phyloP scores from a whole-genome alignment of 129 eudicot species.

The Arctium minus region DNA sequence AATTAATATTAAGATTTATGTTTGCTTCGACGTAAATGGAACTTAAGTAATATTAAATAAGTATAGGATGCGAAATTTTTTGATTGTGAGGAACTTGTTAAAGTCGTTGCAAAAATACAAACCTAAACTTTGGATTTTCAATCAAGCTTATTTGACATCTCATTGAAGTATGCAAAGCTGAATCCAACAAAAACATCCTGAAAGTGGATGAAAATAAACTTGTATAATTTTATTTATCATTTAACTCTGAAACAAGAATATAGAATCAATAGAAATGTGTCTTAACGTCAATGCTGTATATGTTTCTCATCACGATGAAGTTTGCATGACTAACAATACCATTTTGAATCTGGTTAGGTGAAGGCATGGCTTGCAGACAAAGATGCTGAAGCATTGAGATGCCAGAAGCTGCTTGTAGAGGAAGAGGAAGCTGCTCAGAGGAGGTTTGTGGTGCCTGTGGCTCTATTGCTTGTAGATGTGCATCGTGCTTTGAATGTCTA shows the following conservation, averaged over 20 bases:
- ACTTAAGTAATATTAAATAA: background rate
- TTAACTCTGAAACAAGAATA: background rate
- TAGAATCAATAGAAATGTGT: background rate
- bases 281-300: background rate
- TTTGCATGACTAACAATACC: background rate
- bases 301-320: constrained; percentile 14
- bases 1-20: background rate
- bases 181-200: background rate
- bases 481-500: background rate
- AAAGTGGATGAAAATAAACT: background rate
- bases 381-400: constrained; percentile 92
- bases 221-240: background rate
- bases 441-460: constrained; percentile 41
- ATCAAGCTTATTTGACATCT: background rate
- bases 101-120: background rate
- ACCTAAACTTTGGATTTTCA: background rate
- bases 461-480: background rate
- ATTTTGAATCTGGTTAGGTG: constrained; percentile 42
- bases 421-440: constrained; percentile 97
- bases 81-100: too few species aligned
- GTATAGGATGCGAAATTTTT: background rate
- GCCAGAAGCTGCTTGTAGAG: constrained; percentile 89
- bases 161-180: constrained; percentile 3
- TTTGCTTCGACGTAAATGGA: background rate
- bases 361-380: constrained; percentile 96